These are phyloP conservation scores for Xylariaceae sp. DNA, from an alignment of 2,329 filamentous ascomycete genomes.

Conservation along the genomic window DNA sequence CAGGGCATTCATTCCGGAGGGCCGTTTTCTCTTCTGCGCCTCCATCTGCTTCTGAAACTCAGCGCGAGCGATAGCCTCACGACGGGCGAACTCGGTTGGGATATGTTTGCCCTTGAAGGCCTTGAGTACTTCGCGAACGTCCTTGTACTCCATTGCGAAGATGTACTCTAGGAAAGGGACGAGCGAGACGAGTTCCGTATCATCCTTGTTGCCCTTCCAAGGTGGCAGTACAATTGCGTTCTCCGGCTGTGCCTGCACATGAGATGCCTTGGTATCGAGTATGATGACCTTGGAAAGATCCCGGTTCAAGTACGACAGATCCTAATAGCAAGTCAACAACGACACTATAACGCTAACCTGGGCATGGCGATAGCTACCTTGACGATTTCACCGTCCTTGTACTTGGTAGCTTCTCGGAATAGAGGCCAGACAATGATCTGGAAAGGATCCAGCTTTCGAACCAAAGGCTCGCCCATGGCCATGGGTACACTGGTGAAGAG, in stretches of 20 bases:
- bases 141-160: constrained; percentile 84
- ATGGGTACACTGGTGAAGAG: constrained; percentile 88
- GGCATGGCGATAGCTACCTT: constrained; percentile 57
- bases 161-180: constrained; percentile 98
- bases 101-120: constrained; percentile 88
- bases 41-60: constrained; percentile 77
- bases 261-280: constrained; percentile 76
- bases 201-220: constrained; percentile 78
- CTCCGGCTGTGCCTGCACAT: constrained; percentile 87
- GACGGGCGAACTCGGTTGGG: constrained; percentile 79
- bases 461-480: constrained; percentile 76
- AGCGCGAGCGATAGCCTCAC: constrained; percentile 79
- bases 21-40: constrained; percentile 55
- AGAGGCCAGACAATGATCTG: constrained; percentile 93
- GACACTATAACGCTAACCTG: not conserved
- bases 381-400: constrained; percentile 91
- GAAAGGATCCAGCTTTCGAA: constrained; percentile 92
- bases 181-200: constrained; percentile 79
- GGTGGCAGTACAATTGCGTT: constrained; percentile 89
- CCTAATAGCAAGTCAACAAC: constrained; percentile 44
- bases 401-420: constrained; percentile 94
- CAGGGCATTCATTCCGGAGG: constrained; percentile 62
- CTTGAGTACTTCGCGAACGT: constrained; percentile 80
- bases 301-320: constrained; percentile 95
- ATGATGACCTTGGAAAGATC: constrained; percentile 94